Conservation (phyloP, 495 filamentous ascomycete genomes). For the Parathielavia appendiculata region DNA sequence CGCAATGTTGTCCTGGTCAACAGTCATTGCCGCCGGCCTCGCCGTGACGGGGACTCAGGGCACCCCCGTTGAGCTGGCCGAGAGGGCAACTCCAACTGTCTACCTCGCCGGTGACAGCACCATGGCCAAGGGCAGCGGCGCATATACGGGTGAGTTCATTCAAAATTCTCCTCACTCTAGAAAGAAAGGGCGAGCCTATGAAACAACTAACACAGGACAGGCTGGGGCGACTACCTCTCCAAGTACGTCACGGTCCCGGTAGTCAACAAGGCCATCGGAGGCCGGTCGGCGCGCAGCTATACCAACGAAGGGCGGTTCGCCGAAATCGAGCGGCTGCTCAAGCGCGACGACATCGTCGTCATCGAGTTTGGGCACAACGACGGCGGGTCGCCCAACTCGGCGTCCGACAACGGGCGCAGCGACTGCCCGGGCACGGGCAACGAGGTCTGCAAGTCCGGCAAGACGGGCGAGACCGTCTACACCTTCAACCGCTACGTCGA, state of each 20-base stretch:
- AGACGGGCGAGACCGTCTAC: conserved; percentile 48
- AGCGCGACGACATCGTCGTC: conserved; percentile 52
- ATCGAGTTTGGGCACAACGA: conserved; percentile 66
- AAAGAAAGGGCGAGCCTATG: no score
- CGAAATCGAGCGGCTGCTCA: conserved; percentile 44
- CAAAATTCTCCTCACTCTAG: not conserved
- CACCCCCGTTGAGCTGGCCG: conserved; percentile 17
- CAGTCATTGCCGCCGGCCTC: conserved; percentile 2
- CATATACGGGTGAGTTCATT: conserved; percentile 15
- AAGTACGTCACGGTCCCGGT: conserved; percentile 44
- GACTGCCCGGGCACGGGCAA: conserved; percentile 51
- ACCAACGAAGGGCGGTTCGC: conserved; percentile 57
- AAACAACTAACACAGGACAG: conserved; percentile 27
- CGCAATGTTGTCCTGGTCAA: conserved; percentile 8
- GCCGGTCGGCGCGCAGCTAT: conserved; percentile 57
- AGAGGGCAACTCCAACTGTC: conserved; percentile 32
- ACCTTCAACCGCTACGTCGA: conserved; percentile 55
- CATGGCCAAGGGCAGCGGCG: conserved; percentile 40
- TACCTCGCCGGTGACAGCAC: conserved; percentile 57
- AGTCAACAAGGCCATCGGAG: conserved; percentile 54
- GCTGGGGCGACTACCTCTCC: conserved; percentile 57
- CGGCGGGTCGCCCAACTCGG: conserved; percentile 51
- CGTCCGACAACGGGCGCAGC: conserved; percentile 54
- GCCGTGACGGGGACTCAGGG: conserved; percentile 1
- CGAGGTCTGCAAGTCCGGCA: conserved; percentile 51